Base-by-base conservation (phyloP, 768 basidiomycete genomes). In the Chalciporus chontae region DNA sequence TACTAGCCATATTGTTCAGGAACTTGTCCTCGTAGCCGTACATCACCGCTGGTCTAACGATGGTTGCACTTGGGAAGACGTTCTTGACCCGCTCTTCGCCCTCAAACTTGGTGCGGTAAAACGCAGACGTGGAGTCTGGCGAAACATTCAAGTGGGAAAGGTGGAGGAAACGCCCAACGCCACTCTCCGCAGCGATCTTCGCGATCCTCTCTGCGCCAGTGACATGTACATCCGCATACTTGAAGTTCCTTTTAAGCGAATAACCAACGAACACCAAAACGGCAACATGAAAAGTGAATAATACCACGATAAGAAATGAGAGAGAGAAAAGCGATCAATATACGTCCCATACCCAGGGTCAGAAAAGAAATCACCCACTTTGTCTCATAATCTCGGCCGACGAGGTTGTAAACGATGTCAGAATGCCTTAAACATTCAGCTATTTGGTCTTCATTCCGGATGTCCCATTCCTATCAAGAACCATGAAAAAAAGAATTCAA, bases 11-110 rank as follows among this genome's bases (percentile, higher is more conserved):
- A 66, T 90, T 94, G 67, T 88, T 94, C 64, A 98, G 71, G 43
- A 98, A 71, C 69, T 87, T 91, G 73, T 99, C 96, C 70, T 99
- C 96, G 62, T 86, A 82, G n/a, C 96, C 96, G 68, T 76, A 99
- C 82, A 97, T 83, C 27, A 79, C 64, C 9, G 81, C 81, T 37
- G 96, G 96, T 43, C 93, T 76, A 47, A 96, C 78, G 59, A 99
- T 89, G 34, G 90, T 96, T 34, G 94, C 92, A 31, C 73, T 75
- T 2, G 88, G 87, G 76, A 93, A 97, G 3, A 75, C 88, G 46
- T 80, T 78, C 65, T 83, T 84, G 54, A 98, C 94, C 44, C 79
- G 82, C 56, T 85, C 82, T 70, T 99, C 96, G 29, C 94, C 95
- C 58, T 85, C 84, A 32, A 83, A 88, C 67, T 98, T 98, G 51